Evolutionary conservation across 1,284 basidiomycete species (phyloP).

Genomic region (Apiotrichum brassicae): DNA sequence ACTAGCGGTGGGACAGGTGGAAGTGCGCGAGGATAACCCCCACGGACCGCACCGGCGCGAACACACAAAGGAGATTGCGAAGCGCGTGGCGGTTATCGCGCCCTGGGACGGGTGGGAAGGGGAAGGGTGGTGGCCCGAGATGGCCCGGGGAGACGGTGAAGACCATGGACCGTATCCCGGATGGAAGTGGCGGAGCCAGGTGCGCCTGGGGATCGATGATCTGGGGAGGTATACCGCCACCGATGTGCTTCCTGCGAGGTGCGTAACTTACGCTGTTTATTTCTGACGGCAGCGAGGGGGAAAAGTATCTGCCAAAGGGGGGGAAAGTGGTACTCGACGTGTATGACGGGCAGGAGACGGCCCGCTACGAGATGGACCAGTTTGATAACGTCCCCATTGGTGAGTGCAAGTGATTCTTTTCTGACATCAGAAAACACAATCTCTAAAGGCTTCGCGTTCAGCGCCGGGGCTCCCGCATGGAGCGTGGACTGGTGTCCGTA

Average conservation of each 20-base stretch:
- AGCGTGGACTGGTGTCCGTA: constrained; percentile 85
- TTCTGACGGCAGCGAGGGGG: constrained; percentile 22
- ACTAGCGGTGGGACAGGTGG: not conserved
- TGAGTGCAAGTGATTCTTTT: constrained; percentile 8
- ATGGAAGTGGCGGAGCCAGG: constrained; percentile 29
- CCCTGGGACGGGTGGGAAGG: constrained; percentile 43
- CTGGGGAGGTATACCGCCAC: constrained; percentile 21
- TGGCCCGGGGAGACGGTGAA: constrained; percentile 16
- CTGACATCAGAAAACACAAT: constrained; percentile 4
- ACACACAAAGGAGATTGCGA: constrained; percentile 1
- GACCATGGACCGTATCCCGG: constrained; percentile 8
- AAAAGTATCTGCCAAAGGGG: constrained; percentile 21
- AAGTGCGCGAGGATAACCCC: constrained; percentile 1
- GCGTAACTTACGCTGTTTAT: not conserved
- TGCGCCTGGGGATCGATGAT: constrained; percentile 29
- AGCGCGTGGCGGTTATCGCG: constrained; percentile 5
- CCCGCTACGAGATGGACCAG: constrained; percentile 7
- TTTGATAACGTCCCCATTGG: constrained; percentile 22
- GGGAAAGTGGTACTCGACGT: constrained; percentile 11
- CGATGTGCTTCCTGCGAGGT: not conserved
- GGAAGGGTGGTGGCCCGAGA: constrained; percentile 43
- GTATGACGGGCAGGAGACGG: constrained; percentile 13
- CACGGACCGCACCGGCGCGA: constrained; percentile 1
- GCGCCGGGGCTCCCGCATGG: constrained; percentile 77
- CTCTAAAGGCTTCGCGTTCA: constrained; percentile 48